phyloP scores from a whole-genome alignment of 768 basidiomycete species.

The Baorangia bicolor region DNA sequence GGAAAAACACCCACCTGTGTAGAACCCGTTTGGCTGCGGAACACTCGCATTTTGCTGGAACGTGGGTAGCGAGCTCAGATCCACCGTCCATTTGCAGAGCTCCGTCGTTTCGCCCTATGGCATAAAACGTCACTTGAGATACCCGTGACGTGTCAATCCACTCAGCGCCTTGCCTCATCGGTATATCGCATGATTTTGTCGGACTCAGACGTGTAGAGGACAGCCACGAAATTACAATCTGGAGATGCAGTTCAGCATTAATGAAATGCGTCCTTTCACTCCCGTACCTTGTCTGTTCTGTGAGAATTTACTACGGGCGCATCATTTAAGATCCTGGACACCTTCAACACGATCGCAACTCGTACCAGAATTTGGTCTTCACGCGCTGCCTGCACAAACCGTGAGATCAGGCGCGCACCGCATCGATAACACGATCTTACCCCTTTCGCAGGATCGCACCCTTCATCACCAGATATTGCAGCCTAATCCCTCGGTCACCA shows the following conservation, averaged over 20 bases:
- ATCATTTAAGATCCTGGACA: conserved; percentile 10
- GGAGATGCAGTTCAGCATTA: conserved; percentile 5
- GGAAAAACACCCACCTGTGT: conserved; percentile 60
- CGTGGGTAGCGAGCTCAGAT: conserved; percentile 72
- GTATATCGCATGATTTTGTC: conserved; percentile 79
- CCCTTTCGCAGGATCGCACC: conserved; percentile 86
- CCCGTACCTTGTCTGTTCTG: conserved; percentile 49
- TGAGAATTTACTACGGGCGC: conserved; percentile 64
- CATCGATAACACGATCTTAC: conserved; percentile 41
- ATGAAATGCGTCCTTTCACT: not conserved
- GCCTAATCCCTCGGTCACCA: conserved; percentile 41
- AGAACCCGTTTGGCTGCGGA: conserved; percentile 64
- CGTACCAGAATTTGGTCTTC: conserved; percentile 80
- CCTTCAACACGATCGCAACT: conserved; percentile 8
- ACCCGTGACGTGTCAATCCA: conserved; percentile 13
- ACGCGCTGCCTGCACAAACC: conserved; percentile 62
- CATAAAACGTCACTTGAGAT: conserved; percentile 24
- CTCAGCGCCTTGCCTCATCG: conserved; percentile 53
- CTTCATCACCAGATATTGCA: conserved; percentile 86
- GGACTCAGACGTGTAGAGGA: conserved; percentile 74
- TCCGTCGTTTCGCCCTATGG: conserved; percentile 64
- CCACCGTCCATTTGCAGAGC: conserved; percentile 86
- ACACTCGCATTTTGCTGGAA: conserved; percentile 71
- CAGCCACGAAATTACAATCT: conserved; percentile 83
- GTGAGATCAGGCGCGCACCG: conserved; percentile 14